Evolutionary conservation across 179 eudicot genomes (phyloP).

Genomic region (Actinidia arguta): DNA sequence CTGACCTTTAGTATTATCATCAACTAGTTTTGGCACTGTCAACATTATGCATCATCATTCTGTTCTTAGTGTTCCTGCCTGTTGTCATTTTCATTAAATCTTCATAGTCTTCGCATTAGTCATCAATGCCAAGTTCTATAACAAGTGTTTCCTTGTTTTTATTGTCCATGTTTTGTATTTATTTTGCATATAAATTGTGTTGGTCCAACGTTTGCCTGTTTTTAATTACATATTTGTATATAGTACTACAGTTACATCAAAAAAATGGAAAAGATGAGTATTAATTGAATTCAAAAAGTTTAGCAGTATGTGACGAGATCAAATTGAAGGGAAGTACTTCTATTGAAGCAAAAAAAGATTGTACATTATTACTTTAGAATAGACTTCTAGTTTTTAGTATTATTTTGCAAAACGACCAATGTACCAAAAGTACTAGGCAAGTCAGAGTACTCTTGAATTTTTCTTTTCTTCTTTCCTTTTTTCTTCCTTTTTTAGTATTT

Average conservation of each 20-base stretch:
- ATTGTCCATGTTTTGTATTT: too few relatives aligned
- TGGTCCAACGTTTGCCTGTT: too few relatives aligned
- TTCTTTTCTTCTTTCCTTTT: background rate
- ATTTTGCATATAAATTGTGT: too few relatives aligned
- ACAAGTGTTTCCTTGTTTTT: too few relatives aligned
- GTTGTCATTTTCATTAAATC: background rate
- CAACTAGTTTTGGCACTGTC: background rate
- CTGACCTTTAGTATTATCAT: background rate
- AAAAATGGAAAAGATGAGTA: background rate
- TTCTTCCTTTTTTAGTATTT: background rate
- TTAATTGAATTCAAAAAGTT: conserved; percentile 2
- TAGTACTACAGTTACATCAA: too few relatives aligned
- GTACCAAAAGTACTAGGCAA: background rate
- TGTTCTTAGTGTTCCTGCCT: background rate
- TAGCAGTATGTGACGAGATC: background rate
- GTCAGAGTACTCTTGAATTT: background rate
- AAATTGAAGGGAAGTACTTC: background rate
- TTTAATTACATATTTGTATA: too few relatives aligned
- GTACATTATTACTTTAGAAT: background rate
- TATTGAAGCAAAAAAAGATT: background rate
- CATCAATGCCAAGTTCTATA: background rate
- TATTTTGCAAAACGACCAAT: background rate
- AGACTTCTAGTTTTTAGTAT: background rate
- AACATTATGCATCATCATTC: background rate
- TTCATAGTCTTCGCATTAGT: background rate